Conservation (phyloP, 805 yeast species). For the Wickerhamiella qilinensis region DNA sequence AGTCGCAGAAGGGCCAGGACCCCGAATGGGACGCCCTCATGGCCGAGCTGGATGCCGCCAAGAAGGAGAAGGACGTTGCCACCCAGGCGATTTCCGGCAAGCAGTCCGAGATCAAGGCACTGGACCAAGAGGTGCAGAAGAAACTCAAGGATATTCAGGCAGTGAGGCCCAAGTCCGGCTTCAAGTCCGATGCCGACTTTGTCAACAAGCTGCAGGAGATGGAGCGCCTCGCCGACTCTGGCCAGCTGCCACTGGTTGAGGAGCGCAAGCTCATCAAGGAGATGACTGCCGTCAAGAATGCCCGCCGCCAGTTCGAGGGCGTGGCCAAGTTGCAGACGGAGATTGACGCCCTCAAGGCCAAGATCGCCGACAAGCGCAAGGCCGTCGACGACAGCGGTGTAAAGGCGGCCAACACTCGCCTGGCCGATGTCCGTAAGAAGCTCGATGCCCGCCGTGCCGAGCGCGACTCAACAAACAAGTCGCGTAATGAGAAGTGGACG, state of each 20-base stretch:
- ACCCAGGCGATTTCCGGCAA: constrained; percentile 33
- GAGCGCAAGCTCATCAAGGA: constrained; percentile 79
- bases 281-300: constrained; percentile 65
- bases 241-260: constrained; percentile 71
- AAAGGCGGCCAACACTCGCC: constrained; percentile 45
- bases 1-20: constrained; percentile 12
- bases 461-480: constrained; percentile 50
- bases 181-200: constrained; percentile 28
- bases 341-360: constrained; percentile 61
- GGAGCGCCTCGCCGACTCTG: constrained; percentile 63
- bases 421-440: constrained; percentile 57
- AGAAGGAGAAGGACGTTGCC: constrained; percentile 29
- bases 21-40: constrained; percentile 38
- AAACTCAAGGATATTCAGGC: constrained; percentile 60
- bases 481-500: constrained; percentile 36
- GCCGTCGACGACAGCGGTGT: constrained; percentile 41
- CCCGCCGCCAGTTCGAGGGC: constrained; percentile 59
- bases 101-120: constrained; percentile 49
- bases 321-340: constrained; percentile 62
- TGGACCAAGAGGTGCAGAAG: constrained; percentile 58
- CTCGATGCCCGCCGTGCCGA: constrained; percentile 46
- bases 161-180: constrained; percentile 52
- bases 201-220: constrained; percentile 25
- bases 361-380: constrained; percentile 60
- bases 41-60: constrained; percentile 30